Percentiles rank a stretch among this genome's conserved stretches.
These are phyloP conservation scores for Curvularia lunata DNA, from an alignment of 2,329 filamentous ascomycete genomes.

Conservation along the genomic window DNA sequence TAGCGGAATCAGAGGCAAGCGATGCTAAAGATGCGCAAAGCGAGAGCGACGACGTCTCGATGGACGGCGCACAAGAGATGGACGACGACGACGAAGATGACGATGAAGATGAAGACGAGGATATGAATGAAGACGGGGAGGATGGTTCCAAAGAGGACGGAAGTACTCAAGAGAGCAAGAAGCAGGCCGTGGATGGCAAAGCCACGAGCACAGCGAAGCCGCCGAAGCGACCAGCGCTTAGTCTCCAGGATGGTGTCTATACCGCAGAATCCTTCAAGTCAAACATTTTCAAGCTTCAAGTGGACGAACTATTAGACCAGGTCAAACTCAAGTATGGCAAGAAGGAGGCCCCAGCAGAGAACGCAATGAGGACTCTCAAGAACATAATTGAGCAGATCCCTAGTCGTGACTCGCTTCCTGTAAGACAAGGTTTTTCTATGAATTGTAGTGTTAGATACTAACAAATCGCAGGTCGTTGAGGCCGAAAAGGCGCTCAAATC, in stretches of 20 bases:
- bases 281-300: slow-evolving; percentile 70
- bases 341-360: slow-evolving; percentile 60
- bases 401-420: slow-evolving; percentile 55
- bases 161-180: slow-evolving; percentile 17
- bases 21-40: slow-evolving; percentile 21
- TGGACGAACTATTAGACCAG: slow-evolving; percentile 67
- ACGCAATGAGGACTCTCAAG: slow-evolving; percentile 46
- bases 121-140: slow-evolving; percentile 22
- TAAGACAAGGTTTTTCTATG: slow-evolving; percentile 25
- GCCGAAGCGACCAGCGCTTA: slow-evolving; percentile 32
- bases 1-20: slow-evolving; percentile 21
- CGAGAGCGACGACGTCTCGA: slow-evolving; percentile 20
- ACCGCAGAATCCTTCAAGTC: slow-evolving; percentile 67
- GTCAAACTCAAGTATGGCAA: slow-evolving; percentile 65
- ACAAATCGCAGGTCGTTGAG: slow-evolving; percentile 64
- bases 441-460: slow-evolving; percentile 7
- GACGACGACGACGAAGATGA: slow-evolving; percentile 18
- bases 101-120: slow-evolving; percentile 17
- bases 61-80: slow-evolving; percentile 19
- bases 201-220: slow-evolving; percentile 22
- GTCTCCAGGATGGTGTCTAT: slow-evolving; percentile 51
- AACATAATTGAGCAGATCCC: slow-evolving; percentile 58
- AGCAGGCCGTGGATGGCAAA: slow-evolving; percentile 13
- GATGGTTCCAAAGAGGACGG: slow-evolving; percentile 20
- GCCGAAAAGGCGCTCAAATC: slow-evolving; percentile 71